A percentile compares a stretch with the other conserved stretches of the same genome.
Evolutionary conservation across 2,329 filamentous ascomycete species (phyloP).

Genomic region (Dactylellina leptospora): DNA sequence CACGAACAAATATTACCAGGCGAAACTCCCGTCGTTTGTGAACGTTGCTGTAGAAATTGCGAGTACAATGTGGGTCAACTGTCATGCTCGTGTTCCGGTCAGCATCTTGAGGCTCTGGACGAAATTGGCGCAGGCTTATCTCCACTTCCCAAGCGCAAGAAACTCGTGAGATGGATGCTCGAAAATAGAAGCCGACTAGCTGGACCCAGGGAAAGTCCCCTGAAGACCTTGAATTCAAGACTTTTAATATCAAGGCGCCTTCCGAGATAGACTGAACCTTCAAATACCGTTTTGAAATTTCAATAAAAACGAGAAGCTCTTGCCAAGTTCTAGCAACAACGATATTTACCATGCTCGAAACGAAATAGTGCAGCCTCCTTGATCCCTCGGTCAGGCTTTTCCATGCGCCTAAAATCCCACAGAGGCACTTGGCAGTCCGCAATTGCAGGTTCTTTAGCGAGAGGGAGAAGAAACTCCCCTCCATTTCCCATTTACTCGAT

Average conservation of each 20-base stretch:
- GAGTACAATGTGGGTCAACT: no score
- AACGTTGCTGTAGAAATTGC: no score
- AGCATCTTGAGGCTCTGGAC: not conserved
- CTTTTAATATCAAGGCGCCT: no score
- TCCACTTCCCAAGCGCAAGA: no score
- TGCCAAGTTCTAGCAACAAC: constrained; percentile 17
- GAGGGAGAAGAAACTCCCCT: constrained; percentile 11
- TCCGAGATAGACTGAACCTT: not conserved
- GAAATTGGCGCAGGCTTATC: not conserved
- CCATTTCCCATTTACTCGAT: constrained; percentile 27
- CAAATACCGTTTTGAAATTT: not conserved
- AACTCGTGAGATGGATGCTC: not conserved
- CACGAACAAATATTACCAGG: no score
- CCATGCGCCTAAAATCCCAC: constrained; percentile 41
- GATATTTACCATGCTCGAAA: constrained; percentile 35
- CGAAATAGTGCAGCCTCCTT: constrained; percentile 38
- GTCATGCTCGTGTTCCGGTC: not conserved
- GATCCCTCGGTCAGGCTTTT: constrained; percentile 41
- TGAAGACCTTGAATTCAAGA: no score
- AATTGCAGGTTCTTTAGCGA: constrained; percentile 1
- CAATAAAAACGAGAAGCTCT: not conserved
- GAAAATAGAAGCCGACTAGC: not conserved
- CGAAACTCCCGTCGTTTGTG: no score
- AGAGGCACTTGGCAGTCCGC: constrained; percentile 25
- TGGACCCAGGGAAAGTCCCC: not conserved